Evolutionary conservation across 352 stramenopile species (phyloP).

Genomic region (Globisporangium barbulae): DNA sequence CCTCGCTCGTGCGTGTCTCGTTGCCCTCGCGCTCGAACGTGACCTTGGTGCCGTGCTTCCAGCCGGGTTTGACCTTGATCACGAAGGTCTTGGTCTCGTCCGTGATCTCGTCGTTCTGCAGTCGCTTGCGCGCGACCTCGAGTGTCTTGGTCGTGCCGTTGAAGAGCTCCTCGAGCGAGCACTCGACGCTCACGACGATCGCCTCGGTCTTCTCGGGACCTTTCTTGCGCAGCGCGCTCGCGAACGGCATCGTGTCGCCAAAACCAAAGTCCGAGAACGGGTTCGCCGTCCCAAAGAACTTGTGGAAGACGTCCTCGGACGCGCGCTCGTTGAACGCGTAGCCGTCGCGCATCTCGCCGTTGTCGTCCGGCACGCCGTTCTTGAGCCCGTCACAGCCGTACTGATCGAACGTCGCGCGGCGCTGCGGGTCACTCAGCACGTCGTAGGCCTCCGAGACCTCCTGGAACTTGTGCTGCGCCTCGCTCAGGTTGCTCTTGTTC

Average conservation of each 20-base stretch:
- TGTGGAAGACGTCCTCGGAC: conserved; percentile 89
- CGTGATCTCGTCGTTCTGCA: conserved; percentile 71
- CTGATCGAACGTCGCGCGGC: conserved; percentile 92
- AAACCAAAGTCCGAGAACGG: conserved; percentile 91
- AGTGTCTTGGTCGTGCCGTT: conserved; percentile 86
- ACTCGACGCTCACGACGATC: conserved; percentile 70
- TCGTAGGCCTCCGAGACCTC: conserved; percentile 95
- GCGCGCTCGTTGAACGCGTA: conserved; percentile 91
- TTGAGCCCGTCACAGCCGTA: conserved; percentile 93
- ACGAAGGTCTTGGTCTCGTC: conserved; percentile 84
- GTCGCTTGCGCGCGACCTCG: conserved; percentile 74
- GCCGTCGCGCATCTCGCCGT: conserved; percentile 69
- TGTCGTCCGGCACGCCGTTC: conserved; percentile 83
- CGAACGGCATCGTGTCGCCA: conserved; percentile 80
- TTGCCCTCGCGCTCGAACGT: conserved; percentile 93
- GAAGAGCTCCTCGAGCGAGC: conserved; percentile 92
- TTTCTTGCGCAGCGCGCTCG: conserved; percentile 74
- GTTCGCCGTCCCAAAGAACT: conserved; percentile 92
- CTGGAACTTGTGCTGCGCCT: conserved; percentile 92
- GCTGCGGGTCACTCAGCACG: conserved; percentile 90
- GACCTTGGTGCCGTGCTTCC: conserved; percentile 94
- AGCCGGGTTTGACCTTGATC: conserved; percentile 91
- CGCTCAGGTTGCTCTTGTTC: conserved; percentile 83
- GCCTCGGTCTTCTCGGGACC: conserved; percentile 64
- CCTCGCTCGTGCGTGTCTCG: conserved; percentile 89